Evolutionary conservation across 495 filamentous ascomycete species (phyloP), one percentile per base, ranked within the genome.

Genomic region (Xylaria curta): DNA sequence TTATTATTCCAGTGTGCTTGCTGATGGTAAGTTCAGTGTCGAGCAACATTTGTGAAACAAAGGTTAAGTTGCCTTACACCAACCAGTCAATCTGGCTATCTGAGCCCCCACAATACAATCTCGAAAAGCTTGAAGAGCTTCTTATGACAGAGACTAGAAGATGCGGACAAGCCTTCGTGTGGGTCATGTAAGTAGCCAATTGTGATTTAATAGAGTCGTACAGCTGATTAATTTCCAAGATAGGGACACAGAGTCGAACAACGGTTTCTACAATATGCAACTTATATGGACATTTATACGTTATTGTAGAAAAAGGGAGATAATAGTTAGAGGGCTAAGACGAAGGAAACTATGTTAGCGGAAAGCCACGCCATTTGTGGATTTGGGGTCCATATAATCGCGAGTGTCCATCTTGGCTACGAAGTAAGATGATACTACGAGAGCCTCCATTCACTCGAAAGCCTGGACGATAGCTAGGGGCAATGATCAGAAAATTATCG

Each of bases 361-460:
- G 65, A 2, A 3, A 44, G 65, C 65, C 65, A 19, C 47, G 31
- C 4, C 65, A 67, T 19, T 28, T 67, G 3, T 67, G 65, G 65
- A 56, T 67, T 4, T 67, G 49, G 47, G 63, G 63, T 13, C 49
- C 65, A 3, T 53, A 51, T 8, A 51, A 17, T 4, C 15, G 63
- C 13, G 31, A 40, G 44, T 49, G 28, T 7, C 28, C 63, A 26
- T 19, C 33, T 28, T 67, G 49, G 47, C 47, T 33, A 21, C 65
- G 65, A 8, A 67, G 65, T 7, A 3, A 40, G 2, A 40, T 6
- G 10, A n/a, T 1, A 2, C 21, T 54, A 26, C 65, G 49, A 10
- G 2, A 3, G 2, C 65, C 65, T 0, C 65, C 65, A 10, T 67
- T 67, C 13, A 13, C 10, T 4, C 56, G 15, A 12, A 67, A 67